Evolutionary conservation across 768 basidiomycete genomes (phyloP), one percentile per base, ranked within the genome.

Genomic region (Macrolepiota albuminosa): DNA sequence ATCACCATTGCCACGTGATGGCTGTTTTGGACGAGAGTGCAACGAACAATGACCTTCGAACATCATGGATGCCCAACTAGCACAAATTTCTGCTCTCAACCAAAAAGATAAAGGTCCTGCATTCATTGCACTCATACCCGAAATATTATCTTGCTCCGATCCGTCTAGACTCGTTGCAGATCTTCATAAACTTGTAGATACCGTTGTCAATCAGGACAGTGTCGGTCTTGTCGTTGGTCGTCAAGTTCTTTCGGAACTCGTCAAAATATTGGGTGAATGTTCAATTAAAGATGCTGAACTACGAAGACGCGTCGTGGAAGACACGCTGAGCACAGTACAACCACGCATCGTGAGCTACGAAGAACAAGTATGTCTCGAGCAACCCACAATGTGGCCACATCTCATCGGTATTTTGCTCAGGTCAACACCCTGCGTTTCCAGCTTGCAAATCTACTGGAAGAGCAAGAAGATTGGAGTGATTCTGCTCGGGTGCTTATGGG

Each of bases 401-500:
- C 29, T 33, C 40, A 51, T 43, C 46, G 16, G 56, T 21, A 7
- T 34, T 10, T 55, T 7, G 14, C 39, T 49, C 5, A 98, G 96
- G 88, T 89, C 21, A 93, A 92, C 65, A 79, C 83, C 14, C 73
- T 98, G 63, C 78, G 93, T 58, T 92, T 92, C 67, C 87, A 95
- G 68, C 85, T 97, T n/a, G 93, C 96, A 2, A 88, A 96, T 73
- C 78, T 97, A 8, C 78, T 95, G 13, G 94, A 97, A 69, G 70
- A 78, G 3, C 92, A 95, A 56, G 95, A 99, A 71, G 93, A 94
- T 70, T 98, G 94, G 90, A 88, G 87, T 61, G 91, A 87, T 53
- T 94, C 97, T 14, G 97, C 97, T 0, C 86, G 87, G 54, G 89
- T 96, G 39, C 81, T 98, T 45, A 95, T 93, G 84, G 87, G 88